Base-by-base conservation (phyloP, 768 basidiomycete genomes). In the Rhizopogon vinicolor region DNA sequence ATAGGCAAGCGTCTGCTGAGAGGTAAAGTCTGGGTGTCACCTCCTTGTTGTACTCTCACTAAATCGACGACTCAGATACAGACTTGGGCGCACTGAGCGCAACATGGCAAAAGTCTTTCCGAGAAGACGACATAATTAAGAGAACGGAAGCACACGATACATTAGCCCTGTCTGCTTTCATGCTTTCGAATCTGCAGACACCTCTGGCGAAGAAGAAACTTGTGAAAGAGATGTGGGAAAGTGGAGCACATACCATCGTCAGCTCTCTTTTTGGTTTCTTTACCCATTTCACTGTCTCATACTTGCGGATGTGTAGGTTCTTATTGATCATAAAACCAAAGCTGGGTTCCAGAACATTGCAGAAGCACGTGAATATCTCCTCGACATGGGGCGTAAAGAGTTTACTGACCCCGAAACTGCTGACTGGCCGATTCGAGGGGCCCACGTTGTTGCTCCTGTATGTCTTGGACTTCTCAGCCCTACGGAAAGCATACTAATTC, bases 401-500 rank as follows among this genome's bases (percentile, higher is more conserved):
- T 54, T 73, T n/a, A 79, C 79, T 51, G 76, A 81, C 59, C 68
- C 75, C 12, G 73, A 73, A 58, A 67, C 65, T 46, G 63, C 62
- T n/a, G 62, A 65, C 7, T 68, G 65, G 60, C 57, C 71, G 44
- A 60, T 76, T 52, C 70, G 72, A 43, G 91, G 91, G 12, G 82
- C 82, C 29, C 89, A 93, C 72, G 88, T 95, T n/a, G 75, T 95
- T 49, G 93, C 93, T 51, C 93, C 93, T 29, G 92, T 93, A 68
- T 68, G 86, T 71, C 59, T n/a, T 49, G 35, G 8, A 37, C 33
- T 49, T 5, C 1, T 16, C 48, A 5, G 49, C 53, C 43, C 33
- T 41, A 39, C 8, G 8, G 35, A 14, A 14, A 25, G 60, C 60
- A 33, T 58, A 48, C 29, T 52, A 28, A 51, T 31, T 53, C 40